A percentile compares a stretch with the other conserved stretches of the same genome.
Evolutionary conservation across 176 grass and related monocot species (phyloP).

Genomic region (Musa schizocarpa): DNA sequence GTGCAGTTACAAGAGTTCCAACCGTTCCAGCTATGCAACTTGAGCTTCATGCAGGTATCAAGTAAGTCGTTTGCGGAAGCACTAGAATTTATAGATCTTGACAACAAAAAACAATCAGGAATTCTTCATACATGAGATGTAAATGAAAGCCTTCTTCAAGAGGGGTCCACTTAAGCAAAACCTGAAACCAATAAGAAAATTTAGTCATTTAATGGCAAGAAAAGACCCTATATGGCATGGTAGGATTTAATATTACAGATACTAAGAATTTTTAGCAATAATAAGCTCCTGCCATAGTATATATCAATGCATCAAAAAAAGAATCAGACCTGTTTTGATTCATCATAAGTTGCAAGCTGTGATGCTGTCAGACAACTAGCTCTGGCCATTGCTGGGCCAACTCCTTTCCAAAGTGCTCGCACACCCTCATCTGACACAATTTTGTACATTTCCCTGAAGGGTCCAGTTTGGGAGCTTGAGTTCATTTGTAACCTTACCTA

Average conservation of each 20-base stretch:
- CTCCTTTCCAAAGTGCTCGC: slow-evolving; percentile 91
- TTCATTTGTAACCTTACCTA: slow-evolving; percentile 90
- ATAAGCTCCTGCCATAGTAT: too few species aligned
- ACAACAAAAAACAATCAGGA: slow-evolving; percentile 20
- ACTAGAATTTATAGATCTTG: slow-evolving; percentile 23
- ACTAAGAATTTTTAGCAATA: too few species aligned
- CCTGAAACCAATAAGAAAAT: slow-evolving; percentile 29
- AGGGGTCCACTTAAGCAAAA: slow-evolving; percentile 64
- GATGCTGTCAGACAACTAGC: slow-evolving; percentile 85
- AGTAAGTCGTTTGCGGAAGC: slow-evolving; percentile 23
- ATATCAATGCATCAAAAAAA: neutral
- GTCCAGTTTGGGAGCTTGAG: slow-evolving; percentile 35
- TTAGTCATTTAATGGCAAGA: neutral
- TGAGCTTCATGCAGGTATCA: slow-evolving; percentile 51
- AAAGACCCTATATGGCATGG: neutral
- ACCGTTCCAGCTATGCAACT: slow-evolving; percentile 85
- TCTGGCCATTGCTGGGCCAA: slow-evolving; percentile 91
- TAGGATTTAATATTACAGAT: neutral
- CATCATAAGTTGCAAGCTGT: slow-evolving; percentile 92
- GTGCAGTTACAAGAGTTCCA: slow-evolving; percentile 67
- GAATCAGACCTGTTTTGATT: slow-evolving; percentile 62
- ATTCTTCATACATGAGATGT: slow-evolving; percentile 87
- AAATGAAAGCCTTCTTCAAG: slow-evolving; percentile 79
- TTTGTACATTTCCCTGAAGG: slow-evolving; percentile 49
- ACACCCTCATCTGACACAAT: slow-evolving; percentile 67